A percentile compares a stretch with the other conserved stretches of the same genome.
phyloP scores from a whole-genome alignment of 805 yeast species.

The Candida caryicola region DNA sequence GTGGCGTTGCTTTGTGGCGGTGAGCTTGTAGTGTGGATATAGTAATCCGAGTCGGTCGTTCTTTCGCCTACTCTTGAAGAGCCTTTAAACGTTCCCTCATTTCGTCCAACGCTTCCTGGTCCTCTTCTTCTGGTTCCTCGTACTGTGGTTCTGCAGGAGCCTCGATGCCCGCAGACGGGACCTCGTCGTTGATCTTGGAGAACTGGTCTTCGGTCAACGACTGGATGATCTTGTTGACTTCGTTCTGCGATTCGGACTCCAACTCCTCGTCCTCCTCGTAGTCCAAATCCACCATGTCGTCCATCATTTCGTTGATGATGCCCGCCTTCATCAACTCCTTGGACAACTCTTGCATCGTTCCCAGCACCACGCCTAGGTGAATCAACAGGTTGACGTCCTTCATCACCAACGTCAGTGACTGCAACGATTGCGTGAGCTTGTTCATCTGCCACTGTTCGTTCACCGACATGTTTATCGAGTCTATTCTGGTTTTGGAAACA shows the following conservation, averaged over 20 bases:
- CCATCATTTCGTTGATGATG: conserved; percentile 91
- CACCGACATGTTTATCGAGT: conserved; percentile 82
- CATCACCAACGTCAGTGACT: conserved; percentile 77
- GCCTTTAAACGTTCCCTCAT: conserved; percentile 91
- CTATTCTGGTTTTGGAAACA: conserved; percentile 80
- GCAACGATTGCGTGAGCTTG: conserved; percentile 78
- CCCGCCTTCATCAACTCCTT: conserved; percentile 84
- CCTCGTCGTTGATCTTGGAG: conserved; percentile 31
- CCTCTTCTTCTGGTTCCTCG: conserved; percentile 48
- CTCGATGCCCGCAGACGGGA: conserved; percentile 28
- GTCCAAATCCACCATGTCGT: conserved; percentile 74
- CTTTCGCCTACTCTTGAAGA: conserved; percentile 48
- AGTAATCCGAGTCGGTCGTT: too few species aligned
- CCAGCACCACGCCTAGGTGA: conserved; percentile 72
- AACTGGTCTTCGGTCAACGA: conserved; percentile 40
- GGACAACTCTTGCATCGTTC: conserved; percentile 81
- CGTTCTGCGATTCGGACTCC: conserved; percentile 63
- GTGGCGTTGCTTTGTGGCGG: too few species aligned
- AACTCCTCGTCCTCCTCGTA: conserved; percentile 60
- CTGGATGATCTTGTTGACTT: conserved; percentile 58
- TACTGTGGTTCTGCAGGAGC: conserved; percentile 15
- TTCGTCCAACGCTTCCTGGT: conserved; percentile 69
- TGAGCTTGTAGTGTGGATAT: too few species aligned
- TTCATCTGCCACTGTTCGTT: conserved; percentile 88
- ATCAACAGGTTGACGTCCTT: conserved; percentile 80